Conservation (phyloP, 345 rosid genomes). For the Cardamine chenopodiifolia region DNA sequence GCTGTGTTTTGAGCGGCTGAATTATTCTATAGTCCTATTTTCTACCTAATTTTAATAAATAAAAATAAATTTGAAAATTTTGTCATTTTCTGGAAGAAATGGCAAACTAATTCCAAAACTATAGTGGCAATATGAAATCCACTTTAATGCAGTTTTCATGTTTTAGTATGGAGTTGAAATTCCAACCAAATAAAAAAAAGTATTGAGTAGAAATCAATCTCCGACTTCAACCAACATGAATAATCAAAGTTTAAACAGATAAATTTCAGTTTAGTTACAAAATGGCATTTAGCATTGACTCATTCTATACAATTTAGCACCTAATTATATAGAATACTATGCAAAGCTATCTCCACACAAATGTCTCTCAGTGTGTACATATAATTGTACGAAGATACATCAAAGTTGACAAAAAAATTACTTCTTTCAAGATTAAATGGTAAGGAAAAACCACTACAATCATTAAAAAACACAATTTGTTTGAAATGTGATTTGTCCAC, state of each 20-base stretch:
- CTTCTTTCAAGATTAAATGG: background rate
- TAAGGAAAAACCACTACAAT: background rate
- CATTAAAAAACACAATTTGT: background rate
- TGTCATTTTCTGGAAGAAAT: background rate
- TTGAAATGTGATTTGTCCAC: slow-evolving; percentile 3
- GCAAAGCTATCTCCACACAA: background rate
- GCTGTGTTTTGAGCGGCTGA: slow-evolving; percentile 25
- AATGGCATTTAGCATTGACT: background rate
- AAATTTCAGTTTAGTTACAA: background rate
- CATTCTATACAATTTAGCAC: slow-evolving; percentile 8
- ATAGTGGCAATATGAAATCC: slow-evolving; percentile 22
- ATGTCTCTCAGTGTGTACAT: background rate
- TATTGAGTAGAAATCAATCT: slow-evolving; percentile 4
- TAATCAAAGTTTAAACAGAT: background rate
- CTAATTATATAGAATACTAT: background rate
- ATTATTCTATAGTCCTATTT: background rate
- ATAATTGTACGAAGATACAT: background rate
- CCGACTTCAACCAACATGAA: slow-evolving; percentile 19
- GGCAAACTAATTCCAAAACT: slow-evolving; percentile 12
- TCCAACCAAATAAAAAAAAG: no score
- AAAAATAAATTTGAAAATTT: background rate
- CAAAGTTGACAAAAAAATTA: background rate
- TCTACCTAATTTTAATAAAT: slow-evolving; percentile 3
- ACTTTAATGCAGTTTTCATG: slow-evolving; percentile 14
- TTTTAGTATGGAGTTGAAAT: background rate